phyloP scores from a whole-genome alignment of 306 rosid species.

The Aeschynomene evenia region DNA sequence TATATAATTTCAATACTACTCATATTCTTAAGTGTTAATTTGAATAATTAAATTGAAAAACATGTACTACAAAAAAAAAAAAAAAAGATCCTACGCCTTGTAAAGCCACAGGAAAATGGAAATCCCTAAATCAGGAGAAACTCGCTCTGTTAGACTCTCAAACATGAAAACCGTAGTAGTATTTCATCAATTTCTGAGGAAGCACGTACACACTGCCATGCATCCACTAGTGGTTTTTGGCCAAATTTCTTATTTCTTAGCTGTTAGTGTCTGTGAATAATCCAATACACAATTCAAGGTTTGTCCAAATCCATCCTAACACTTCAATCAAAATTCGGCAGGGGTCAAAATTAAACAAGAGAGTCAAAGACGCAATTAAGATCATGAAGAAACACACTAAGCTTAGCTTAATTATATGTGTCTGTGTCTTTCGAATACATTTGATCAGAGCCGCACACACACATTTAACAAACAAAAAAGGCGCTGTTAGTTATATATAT shows the following conservation, averaged over 20 bases:
- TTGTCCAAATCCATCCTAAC: too few relatives aligned
- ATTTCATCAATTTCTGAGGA: background rate
- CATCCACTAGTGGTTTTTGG: background rate
- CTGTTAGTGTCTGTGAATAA: background rate
- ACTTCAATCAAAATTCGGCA: background rate
- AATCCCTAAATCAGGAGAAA: background rate
- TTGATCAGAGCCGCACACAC: background rate
- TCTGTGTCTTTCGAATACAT: background rate
- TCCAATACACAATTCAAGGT: background rate
- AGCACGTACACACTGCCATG: background rate
- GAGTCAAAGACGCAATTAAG: conserved; percentile 22
- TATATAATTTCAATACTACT: too few relatives aligned
- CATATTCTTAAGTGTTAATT: too few relatives aligned
- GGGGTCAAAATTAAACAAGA: background rate
- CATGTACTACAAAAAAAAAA: too few relatives aligned
- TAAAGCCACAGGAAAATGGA: background rate
- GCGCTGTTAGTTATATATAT: too few relatives aligned
- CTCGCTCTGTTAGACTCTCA: background rate
- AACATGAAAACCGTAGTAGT: background rate
- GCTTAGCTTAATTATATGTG: too few relatives aligned
- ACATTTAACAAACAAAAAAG: background rate
- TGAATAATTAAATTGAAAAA: too few relatives aligned
- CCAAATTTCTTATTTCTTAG: background rate
- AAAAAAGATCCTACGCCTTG: too few relatives aligned
- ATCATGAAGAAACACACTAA: background rate